Percentiles rank a stretch among this genome's conserved stretches.
These are phyloP conservation scores for Xylaria arbuscula DNA, from an alignment of 2,329 filamentous ascomycete genomes.

Conservation along the genomic window DNA sequence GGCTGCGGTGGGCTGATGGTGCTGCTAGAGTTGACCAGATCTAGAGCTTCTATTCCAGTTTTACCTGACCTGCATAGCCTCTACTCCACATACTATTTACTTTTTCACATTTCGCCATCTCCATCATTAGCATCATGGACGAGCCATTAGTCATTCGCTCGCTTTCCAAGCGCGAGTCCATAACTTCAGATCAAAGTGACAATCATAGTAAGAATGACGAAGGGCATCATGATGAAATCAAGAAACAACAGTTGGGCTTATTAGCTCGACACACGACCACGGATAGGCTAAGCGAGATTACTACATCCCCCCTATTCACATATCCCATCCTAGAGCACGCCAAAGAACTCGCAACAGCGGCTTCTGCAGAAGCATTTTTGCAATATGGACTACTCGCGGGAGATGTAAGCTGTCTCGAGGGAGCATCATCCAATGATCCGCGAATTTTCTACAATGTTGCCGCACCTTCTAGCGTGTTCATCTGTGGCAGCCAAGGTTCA, in stretches of 20 bases:
- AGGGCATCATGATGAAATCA: neutral
- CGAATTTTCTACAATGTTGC: constrained; percentile 60
- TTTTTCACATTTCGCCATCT: too few species aligned
- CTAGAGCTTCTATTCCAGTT: too few species aligned
- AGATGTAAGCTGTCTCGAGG: constrained; percentile 11
- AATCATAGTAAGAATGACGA: neutral
- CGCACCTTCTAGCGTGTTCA: constrained; percentile 68
- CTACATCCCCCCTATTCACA: constrained; percentile 40
- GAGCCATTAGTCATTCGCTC: neutral
- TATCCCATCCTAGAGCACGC: constrained; percentile 33
- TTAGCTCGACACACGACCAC: constrained; percentile 24
- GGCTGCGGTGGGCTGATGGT: too few species aligned
- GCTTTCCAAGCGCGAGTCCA: neutral
- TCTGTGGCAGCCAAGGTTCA: constrained; percentile 72
- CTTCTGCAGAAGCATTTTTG: constrained; percentile 26
- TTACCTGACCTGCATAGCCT: too few species aligned
- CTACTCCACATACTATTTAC: too few species aligned
- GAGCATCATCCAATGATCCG: constrained; percentile 40
- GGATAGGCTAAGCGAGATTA: constrained; percentile 37
- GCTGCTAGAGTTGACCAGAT: too few species aligned
- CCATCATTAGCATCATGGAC: too few species aligned
- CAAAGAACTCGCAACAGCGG: neutral
- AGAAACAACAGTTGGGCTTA: constrained; percentile 22
- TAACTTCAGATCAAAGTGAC: neutral
- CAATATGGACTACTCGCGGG: constrained; percentile 44